These are phyloP conservation scores for Yamadazyma philogaea DNA, from an alignment of 805 yeast species.

Conservation along the genomic window DNA sequence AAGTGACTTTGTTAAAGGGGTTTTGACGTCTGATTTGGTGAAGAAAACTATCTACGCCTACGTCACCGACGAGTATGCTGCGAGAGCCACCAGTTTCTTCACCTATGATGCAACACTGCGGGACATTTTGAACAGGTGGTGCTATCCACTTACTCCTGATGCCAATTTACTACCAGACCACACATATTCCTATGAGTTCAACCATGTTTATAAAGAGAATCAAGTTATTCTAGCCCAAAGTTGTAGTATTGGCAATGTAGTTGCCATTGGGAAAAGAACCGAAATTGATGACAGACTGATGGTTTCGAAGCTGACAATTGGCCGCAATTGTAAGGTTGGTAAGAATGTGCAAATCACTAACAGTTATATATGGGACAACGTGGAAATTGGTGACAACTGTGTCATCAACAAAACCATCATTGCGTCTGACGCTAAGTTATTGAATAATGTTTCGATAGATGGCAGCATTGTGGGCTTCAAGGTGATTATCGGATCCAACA, in stretches of 20 bases:
- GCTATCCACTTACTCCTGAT: constrained; percentile 89
- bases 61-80: constrained; percentile 76
- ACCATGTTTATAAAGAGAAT: constrained; percentile 85
- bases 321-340: constrained; percentile 83
- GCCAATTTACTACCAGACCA: constrained; percentile 69
- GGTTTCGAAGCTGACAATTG: constrained; percentile 72
- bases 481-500: constrained; percentile 59
- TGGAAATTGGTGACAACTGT: constrained; percentile 64
- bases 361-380: constrained; percentile 86
- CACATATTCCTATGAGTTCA: constrained; percentile 74
- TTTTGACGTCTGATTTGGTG: constrained; percentile 81
- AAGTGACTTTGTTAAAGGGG: constrained; percentile 86
- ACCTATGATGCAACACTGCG: constrained; percentile 90
- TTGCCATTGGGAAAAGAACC: constrained; percentile 78
- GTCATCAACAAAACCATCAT: constrained; percentile 62
- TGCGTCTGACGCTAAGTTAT: constrained; percentile 61
- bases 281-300: constrained; percentile 71
- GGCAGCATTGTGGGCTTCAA: constrained; percentile 76
- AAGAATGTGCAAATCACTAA: constrained; percentile 65
- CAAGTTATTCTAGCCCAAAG: constrained; percentile 90
- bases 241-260: constrained; percentile 77
- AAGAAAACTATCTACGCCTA: constrained; percentile 90
- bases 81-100: constrained; percentile 92
- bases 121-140: constrained; percentile 87
- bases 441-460: constrained; percentile 47